These are phyloP conservation scores for Umbelopsis ramanniana DNA, from an alignment of 192 early-diverging fungal genomes.

Conservation along the genomic window DNA sequence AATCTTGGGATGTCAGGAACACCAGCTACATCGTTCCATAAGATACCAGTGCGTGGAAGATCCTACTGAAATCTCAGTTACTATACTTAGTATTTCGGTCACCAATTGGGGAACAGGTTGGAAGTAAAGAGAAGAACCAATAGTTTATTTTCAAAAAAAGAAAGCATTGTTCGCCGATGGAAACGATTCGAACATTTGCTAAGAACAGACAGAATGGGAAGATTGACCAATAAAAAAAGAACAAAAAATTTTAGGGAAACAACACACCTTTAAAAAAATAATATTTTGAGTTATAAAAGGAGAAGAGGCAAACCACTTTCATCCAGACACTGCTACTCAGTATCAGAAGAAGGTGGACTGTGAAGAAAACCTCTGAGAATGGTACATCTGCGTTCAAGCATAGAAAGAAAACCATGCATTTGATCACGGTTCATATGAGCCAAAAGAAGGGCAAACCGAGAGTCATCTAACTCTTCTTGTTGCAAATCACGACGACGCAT, in stretches of 20 bases:
- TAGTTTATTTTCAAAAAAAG: slow-evolving; percentile 12
- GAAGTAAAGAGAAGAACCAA: not conserved
- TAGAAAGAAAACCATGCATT: slow-evolving; percentile 56
- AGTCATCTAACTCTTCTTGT: slow-evolving; percentile 36
- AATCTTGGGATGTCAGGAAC: too few species aligned
- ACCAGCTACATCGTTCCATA: too few species aligned
- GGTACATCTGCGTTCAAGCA: slow-evolving; percentile 58
- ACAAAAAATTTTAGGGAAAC: not conserved
- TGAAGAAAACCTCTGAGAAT: slow-evolving; percentile 41
- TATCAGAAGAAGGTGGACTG: slow-evolving; percentile 4
- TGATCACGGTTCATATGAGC: slow-evolving; percentile 52
- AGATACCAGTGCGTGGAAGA: too few species aligned
- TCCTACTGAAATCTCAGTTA: too few species aligned
- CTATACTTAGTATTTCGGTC: too few species aligned
- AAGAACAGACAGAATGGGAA: not conserved
- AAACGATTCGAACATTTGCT: not conserved
- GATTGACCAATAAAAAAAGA: not conserved
- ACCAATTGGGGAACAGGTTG: too few species aligned
- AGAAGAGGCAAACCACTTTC: not conserved
- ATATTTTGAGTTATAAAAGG: not conserved
- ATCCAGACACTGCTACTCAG: not conserved
- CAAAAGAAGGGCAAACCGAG: slow-evolving; percentile 35
- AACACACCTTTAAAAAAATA: not conserved
- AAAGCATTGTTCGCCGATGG: not conserved
- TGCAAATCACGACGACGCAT: slow-evolving; percentile 50